Conservation (phyloP, 805 yeast genomes). For the Saccharomycopsis schoenii region DNA sequence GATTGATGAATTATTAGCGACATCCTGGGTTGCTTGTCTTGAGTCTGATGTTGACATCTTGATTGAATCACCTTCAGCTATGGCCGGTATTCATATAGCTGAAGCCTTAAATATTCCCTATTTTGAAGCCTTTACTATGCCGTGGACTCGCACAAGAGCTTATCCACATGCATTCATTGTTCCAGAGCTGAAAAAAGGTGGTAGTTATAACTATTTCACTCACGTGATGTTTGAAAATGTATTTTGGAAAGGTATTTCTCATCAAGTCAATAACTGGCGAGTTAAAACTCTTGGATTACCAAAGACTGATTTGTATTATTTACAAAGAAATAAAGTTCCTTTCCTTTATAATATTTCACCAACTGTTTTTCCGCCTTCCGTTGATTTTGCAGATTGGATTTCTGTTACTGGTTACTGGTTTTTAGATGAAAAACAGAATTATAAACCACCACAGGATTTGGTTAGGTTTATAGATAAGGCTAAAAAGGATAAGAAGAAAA, state of each 20-base stretch:
- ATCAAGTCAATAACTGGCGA: constrained; percentile 86
- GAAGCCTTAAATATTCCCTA: constrained; percentile 86
- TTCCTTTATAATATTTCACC: constrained; percentile 87
- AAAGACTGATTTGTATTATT: constrained; percentile 54
- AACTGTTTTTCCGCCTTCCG: constrained; percentile 79
- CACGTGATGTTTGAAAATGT: constrained; percentile 89
- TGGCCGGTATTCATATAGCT: constrained; percentile 93
- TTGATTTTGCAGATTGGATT: constrained; percentile 94
- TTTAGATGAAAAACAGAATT: constrained; percentile 52
- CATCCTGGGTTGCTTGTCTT: constrained; percentile 86
- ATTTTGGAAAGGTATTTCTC: constrained; percentile 86
- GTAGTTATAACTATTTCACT: constrained; percentile 84
- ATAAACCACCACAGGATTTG: constrained; percentile 52
- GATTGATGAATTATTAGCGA: constrained; percentile 60
- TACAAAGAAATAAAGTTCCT: constrained; percentile 77
- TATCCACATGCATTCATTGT: constrained; percentile 95
- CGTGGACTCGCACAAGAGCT: constrained; percentile 93
- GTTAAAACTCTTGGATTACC: constrained; percentile 52
- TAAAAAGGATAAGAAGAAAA: constrained; percentile 44
- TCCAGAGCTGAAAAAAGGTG: constrained; percentile 89
- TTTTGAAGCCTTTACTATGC: constrained; percentile 95
- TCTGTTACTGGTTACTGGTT: constrained; percentile 95
- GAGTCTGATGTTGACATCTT: constrained; percentile 51
- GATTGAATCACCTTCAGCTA: constrained; percentile 93
- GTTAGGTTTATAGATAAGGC: constrained; percentile 55